phyloP scores from a whole-genome alignment of 2,329 filamentous ascomycete species.

The Pleurostoma richardsiae region DNA sequence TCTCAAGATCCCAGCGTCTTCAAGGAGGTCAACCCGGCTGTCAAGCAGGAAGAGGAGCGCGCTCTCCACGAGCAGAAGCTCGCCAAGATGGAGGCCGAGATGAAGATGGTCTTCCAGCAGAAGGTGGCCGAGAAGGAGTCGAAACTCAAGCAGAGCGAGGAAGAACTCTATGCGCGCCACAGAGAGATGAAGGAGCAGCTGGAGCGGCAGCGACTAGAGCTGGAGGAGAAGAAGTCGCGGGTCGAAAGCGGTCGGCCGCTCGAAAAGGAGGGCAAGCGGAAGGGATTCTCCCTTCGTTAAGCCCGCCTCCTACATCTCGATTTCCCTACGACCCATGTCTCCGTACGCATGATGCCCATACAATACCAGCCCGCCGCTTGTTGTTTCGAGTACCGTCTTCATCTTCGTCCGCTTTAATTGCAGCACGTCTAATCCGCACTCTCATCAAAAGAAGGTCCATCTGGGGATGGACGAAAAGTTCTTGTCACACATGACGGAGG shows the following conservation, averaged over 20 bases:
- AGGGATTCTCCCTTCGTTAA: conserved; percentile 98
- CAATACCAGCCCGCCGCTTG: conserved; percentile 54
- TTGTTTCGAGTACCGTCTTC: conserved; percentile 37
- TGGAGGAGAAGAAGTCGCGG: conserved; percentile 97
- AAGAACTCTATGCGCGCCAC: conserved; percentile 96
- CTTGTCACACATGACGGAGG: conserved; percentile 8
- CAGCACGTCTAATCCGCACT: conserved; percentile 33
- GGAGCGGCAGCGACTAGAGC: conserved; percentile 86
- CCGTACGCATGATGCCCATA: conserved; percentile 54
- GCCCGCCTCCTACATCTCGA: conserved; percentile 14
- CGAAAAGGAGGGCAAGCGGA: conserved; percentile 97
- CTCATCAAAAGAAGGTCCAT: conserved; percentile 21
- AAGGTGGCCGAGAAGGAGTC: conserved; percentile 99
- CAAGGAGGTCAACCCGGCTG: conserved; percentile 99
- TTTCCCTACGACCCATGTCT: conserved; percentile 44
- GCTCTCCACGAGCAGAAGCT: conserved; percentile 98
- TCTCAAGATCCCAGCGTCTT: conserved; percentile 98
- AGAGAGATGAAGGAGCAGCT: conserved; percentile 99
- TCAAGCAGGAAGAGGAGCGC: conserved; percentile 99
- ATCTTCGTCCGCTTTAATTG: conserved; percentile 38
- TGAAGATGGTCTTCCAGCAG: conserved; percentile 99
- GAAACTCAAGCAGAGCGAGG: conserved; percentile 98
- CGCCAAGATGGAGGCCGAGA: conserved; percentile 99
- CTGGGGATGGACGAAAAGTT: conserved; percentile 14
- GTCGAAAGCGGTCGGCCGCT: conserved; percentile 92